Evolutionary conservation across 306 rosid species (phyloP).

Genomic region (Quercus rubra): DNA sequence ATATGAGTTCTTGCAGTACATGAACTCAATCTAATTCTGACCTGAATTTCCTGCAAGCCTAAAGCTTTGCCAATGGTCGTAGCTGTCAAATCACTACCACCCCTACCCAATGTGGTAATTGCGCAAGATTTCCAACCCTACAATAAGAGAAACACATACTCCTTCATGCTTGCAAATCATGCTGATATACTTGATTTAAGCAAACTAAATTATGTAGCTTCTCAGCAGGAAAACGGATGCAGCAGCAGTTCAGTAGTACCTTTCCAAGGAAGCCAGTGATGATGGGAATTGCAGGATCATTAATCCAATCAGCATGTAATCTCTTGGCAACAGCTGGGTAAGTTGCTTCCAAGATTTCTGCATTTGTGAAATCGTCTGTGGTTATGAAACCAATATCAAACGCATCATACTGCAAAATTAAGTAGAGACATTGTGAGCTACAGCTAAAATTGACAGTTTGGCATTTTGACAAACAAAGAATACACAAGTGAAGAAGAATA

Average conservation of each 20-base stretch:
- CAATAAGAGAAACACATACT: conserved; percentile 18
- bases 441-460: background rate
- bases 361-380: conserved; percentile 96
- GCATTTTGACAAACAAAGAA: background rate
- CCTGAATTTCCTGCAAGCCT: conserved; percentile 94
- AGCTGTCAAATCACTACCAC: conserved; percentile 97
- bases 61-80: conserved; percentile 93
- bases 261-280: conserved; percentile 96
- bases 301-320: conserved; percentile 70
- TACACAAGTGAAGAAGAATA: conserved; percentile 12
- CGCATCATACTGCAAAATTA: conserved; percentile 79
- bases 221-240: background rate
- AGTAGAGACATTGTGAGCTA: background rate
- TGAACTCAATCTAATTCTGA: conserved; percentile 5
- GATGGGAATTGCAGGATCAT: conserved; percentile 87
- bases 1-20: background rate
- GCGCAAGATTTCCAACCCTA: conserved; percentile 94
- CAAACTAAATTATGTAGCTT: background rate
- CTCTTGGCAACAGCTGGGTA: conserved; percentile 91
- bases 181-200: background rate
- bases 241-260: conserved; percentile 38
- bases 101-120: conserved; percentile 92
- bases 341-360: conserved; percentile 95
- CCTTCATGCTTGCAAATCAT: background rate
- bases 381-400: conserved; percentile 90